Conservation (phyloP, 768 basidiomycete genomes). For the Tulasnella sp. region DNA sequence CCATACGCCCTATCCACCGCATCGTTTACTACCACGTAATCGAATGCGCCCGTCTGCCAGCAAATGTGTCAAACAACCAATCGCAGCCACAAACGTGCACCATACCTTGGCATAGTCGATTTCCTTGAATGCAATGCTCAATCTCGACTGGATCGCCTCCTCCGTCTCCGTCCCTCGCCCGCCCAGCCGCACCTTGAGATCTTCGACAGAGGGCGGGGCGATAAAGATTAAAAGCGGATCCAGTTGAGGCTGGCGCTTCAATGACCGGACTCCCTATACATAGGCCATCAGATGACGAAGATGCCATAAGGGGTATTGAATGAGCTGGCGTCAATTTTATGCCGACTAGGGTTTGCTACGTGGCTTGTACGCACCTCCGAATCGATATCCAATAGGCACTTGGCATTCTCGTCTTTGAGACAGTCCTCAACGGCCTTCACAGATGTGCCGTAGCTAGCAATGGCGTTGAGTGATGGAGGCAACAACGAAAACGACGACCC, state of each 20-base stretch:
- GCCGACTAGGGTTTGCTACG: too few species aligned
- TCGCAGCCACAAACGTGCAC: conserved; percentile 1
- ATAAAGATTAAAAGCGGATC: conserved; percentile 36
- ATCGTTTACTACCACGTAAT: conserved; percentile 37
- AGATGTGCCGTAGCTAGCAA: conserved; percentile 32
- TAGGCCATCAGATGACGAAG: neutral
- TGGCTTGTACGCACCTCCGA: conserved; percentile 30
- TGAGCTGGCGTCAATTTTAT: neutral
- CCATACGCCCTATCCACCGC: conserved; percentile 33
- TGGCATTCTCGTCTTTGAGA: conserved; percentile 23
- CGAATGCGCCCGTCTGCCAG: conserved; percentile 23
- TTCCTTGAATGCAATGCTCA: conserved; percentile 31
- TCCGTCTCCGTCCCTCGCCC: conserved; percentile 35
- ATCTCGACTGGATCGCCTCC: conserved; percentile 26
- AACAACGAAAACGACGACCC: neutral
- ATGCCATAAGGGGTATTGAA: neutral
- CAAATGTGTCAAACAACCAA: neutral
- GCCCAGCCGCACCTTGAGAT: conserved; percentile 28
- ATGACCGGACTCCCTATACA: conserved; percentile 33
- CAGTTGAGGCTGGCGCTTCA: conserved; percentile 29
- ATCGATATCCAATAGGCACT: conserved; percentile 39
- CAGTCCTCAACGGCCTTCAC: conserved; percentile 32
- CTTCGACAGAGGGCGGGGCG: conserved; percentile 31
- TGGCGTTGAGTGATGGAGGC: neutral
- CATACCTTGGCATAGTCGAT: conserved; percentile 31